Base-by-base conservation (phyloP, 2,329 filamentous ascomycete genomes). In the Coniochaeta hoffmannii region DNA sequence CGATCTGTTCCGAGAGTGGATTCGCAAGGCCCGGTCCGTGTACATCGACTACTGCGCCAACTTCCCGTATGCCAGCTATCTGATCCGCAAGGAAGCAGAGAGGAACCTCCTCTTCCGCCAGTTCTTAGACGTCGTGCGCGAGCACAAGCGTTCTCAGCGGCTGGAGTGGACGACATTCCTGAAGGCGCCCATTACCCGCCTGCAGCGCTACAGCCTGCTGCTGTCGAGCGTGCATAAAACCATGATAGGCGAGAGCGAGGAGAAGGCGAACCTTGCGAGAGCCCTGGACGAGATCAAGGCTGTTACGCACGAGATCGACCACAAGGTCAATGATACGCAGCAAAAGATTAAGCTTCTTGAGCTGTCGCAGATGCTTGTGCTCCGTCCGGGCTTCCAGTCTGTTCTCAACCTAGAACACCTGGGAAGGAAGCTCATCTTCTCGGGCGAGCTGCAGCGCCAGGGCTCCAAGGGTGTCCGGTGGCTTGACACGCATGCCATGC, bases 1-100 rank as follows among this genome's bases (percentile, higher is more conserved):
- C 67, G 94, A 97, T 66, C 90, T 99, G 52, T 97, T 99, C 76
- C 81, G 94, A 57, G 94, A 99, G 73, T 99, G 94, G 94, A 96
- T 97, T 59, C 84, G 94, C 60, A 97, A 97, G 70, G 94, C 94
- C 31, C 90, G 87, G 69, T 76, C 81, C 2, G 87, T 90, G 11
- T 99, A 97, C 68, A 85, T 97, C 58, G 91, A 96, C 57, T 99
- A 97, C 69, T 93, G 93, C 36, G 86, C 88, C 1, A 86, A 86
- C 0, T 97, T 94, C 63, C 93, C 93, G 0, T 85, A 87, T 57
- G 93, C 94, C 1, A 86, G 85, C 35, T 92, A 89, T 66, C 76
- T 92, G 54, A 84, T 99, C 17, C 87, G 91, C 54, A 88, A 88
- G 66, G 94, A 99, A 71, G 79, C 87, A 1, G 86, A 92, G 50